These are phyloP conservation scores for Tetrahymena elliotti DNA, from an alignment of 73 alveolate genomes.

Conservation along the genomic window DNA sequence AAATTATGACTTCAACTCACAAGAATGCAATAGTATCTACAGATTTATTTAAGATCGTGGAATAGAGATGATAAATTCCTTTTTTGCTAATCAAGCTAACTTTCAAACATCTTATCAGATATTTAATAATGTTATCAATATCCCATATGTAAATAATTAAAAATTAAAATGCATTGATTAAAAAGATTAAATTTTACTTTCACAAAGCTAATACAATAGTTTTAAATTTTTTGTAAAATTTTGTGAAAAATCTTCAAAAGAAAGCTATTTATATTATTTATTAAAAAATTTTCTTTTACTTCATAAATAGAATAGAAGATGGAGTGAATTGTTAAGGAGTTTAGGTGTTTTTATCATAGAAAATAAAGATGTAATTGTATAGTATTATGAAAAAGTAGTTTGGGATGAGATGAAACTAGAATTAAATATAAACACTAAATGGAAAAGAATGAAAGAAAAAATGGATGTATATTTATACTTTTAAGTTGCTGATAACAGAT, in stretches of 20 bases:
- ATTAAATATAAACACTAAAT: neutral
- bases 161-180: too few relatives aligned
- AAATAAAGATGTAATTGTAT: neutral
- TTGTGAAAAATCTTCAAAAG: too few relatives aligned
- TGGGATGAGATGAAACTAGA: neutral
- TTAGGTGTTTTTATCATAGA: neutral
- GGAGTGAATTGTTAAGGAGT: neutral
- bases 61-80: neutral
- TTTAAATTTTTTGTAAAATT: neutral
- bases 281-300: too few relatives aligned
- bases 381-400: neutral
- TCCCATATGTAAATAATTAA: neutral
- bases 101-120: neutral
- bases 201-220: neutral
- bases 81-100: neutral
- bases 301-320: neutral
- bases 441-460: neutral
- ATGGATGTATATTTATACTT: neutral
- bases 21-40: neutral
- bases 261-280: too few relatives aligned
- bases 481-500: neutral
- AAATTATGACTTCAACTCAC: neutral
- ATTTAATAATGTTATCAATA: neutral
- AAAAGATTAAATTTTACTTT: neutral
- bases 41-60: neutral